Evolutionary conservation across 2,329 filamentous ascomycete genomes (phyloP).

Genomic region (Xylariaceae sp.): DNA sequence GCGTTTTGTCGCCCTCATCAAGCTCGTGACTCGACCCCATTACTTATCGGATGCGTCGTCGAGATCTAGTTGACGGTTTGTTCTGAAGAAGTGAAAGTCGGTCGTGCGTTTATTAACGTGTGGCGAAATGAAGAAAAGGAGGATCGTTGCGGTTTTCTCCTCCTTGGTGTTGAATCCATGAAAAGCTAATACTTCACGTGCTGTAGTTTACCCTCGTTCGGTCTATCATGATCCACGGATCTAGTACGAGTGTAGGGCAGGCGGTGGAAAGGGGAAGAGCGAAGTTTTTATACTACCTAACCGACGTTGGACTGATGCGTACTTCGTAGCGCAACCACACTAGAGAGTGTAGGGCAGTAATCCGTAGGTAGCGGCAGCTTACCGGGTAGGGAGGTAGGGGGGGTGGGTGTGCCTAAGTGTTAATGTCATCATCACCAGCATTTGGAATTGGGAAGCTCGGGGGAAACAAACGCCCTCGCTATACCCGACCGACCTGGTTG

Average conservation of each 20-base stretch:
- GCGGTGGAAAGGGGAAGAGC: not conserved
- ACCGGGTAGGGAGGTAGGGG: too few relatives aligned
- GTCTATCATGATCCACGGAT: too few relatives aligned
- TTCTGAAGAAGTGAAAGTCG: not conserved
- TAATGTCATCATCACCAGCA: not conserved
- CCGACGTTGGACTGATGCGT: too few relatives aligned
- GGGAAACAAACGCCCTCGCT: not conserved
- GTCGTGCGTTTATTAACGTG: not conserved
- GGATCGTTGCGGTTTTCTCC: not conserved
- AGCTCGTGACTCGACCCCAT: conserved; percentile 7
- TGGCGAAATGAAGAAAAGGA: not conserved
- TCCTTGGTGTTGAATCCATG: not conserved
- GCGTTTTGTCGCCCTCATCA: conserved; percentile 1
- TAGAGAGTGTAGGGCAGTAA: not conserved
- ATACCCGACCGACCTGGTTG: not conserved
- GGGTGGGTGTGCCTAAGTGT: not conserved
- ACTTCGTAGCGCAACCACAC: not conserved
- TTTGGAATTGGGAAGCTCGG: not conserved
- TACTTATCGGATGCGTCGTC: not conserved
- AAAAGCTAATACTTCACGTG: not conserved
- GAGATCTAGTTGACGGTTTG: not conserved
- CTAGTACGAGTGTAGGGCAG: too few relatives aligned
- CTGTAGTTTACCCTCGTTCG: too few relatives aligned
- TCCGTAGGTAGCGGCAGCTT: too few relatives aligned
- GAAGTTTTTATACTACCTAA: not conserved